Evolutionary conservation across 2,329 filamentous ascomycete species (phyloP), one percentile per base, ranked within the genome.

Genomic region (Nigrospora osmanthi): DNA sequence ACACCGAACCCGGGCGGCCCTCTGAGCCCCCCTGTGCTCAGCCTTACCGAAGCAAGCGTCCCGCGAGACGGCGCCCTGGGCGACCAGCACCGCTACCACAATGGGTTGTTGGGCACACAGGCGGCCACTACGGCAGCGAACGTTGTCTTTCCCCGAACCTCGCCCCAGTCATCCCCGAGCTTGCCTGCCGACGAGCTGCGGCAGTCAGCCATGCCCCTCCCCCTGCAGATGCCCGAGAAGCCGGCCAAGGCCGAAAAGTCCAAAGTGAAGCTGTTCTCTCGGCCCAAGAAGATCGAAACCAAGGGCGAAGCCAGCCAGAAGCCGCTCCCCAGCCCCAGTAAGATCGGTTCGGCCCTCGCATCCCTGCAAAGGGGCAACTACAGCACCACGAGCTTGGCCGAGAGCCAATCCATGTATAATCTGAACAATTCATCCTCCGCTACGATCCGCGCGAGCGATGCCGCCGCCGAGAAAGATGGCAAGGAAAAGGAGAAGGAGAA

Each of bases 251-350:
- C 77, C 28, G 83, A 87, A 55, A 87, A 87, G 63, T 81, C 81
- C 49, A 89, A 89, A 65, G 85, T 87, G 61, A 91, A 91, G 68
- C 72, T 91, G 28, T 90, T 90, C 59, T 87, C 83, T 7, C 78
- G 87, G 42, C 85, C 85, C 1, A 84, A 85, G 57, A 89, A 84
- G 65, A 86, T 89, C 54, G 76, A 78, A 42, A 80, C 81, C 46
- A 88, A 85, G 59, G 76, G 80, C 33, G 83, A 88, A 11, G 53
- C 72, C 7, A 83, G 80, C 56, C 73, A 83, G 15, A 83, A 84
- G 52, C 76, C 82, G 2, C 62, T 87, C 19, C 84, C 85, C 1
- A 89, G 85, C 50, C 87, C 87, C 2, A 80, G 80, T 52, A 86
- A 85, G 65, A 78, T 85, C 49, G 77, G 78, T 13, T 81, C 82